phyloP scores from a whole-genome alignment of 441 rosid genomes.

The Populus tomentosa region DNA sequence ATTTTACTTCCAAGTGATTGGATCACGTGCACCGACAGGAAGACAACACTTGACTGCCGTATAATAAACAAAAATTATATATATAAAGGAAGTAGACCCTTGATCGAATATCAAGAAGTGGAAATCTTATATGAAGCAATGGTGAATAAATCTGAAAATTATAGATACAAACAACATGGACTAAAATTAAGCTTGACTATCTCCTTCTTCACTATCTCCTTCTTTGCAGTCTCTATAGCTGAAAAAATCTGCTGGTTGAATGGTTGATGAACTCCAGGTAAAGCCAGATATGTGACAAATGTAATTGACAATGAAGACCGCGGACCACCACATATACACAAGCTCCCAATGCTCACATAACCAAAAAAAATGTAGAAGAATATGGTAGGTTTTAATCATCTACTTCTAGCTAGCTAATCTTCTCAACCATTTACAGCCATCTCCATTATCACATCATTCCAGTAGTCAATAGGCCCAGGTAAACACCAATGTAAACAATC shows the following conservation, averaged over 20 bases:
- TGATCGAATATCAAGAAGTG: background rate
- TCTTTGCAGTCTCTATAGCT: background rate
- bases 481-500: slow-evolving; percentile 98
- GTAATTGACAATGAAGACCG: background rate
- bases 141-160: background rate
- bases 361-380: background rate
- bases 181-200: background rate
- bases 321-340: background rate
- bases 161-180: background rate
- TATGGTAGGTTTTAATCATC: background rate
- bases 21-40: background rate
- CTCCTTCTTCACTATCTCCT: background rate
- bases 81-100: background rate
- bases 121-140: background rate
- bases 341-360: background rate
- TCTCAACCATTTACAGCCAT: slow-evolving; percentile 45
- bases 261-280: background rate
- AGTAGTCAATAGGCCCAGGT: slow-evolving; percentile 85
- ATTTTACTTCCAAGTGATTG: background rate
- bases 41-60: background rate
- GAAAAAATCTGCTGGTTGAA: background rate
- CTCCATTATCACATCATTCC: slow-evolving; percentile 89
- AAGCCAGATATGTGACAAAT: background rate
- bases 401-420: background rate
- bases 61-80: background rate